These are phyloP conservation scores for Trichoderma pleuroti DNA, from an alignment of 2,329 filamentous ascomycete genomes.

Conservation along the genomic window DNA sequence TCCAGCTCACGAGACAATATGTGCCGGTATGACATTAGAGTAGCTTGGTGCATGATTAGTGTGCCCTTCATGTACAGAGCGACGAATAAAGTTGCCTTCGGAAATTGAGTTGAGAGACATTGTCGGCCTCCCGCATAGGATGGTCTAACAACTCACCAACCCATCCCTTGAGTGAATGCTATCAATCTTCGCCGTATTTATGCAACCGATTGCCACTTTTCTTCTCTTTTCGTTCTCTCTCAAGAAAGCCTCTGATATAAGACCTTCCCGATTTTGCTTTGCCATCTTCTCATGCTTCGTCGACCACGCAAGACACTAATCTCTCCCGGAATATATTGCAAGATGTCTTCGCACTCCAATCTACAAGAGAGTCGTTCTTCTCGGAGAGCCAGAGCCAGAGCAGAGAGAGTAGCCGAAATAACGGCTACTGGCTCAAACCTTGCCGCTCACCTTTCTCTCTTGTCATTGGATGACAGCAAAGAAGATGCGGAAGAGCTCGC, in stretches of 20 bases:
- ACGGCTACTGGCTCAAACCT: no score
- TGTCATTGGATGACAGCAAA: background rate
- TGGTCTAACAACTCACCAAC: background rate
- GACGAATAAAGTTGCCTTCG: background rate
- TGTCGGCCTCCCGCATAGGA: conserved; percentile 2
- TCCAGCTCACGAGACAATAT: background rate
- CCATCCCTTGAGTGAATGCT: background rate
- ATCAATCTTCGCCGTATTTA: background rate
- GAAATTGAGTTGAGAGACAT: background rate
- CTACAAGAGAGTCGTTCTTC: no score
- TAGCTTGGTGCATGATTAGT: background rate
- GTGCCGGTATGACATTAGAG: background rate
- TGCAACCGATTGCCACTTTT: background rate
- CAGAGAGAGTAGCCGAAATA: no score
- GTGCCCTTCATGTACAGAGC: background rate
- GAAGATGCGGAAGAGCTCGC: conserved; percentile 16
- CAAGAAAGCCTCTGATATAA: background rate
- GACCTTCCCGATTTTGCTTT: background rate
- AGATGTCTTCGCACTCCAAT: no score
- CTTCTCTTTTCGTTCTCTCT: no score
- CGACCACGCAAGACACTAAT: background rate
- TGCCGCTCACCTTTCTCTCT: conserved; percentile 10
- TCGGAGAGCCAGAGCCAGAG: no score
- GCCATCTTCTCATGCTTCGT: background rate
- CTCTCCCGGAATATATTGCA: no score